Evolutionary conservation across 2,329 filamentous ascomycete species (phyloP).

Genomic region (Monosporascus cannonballus): DNA sequence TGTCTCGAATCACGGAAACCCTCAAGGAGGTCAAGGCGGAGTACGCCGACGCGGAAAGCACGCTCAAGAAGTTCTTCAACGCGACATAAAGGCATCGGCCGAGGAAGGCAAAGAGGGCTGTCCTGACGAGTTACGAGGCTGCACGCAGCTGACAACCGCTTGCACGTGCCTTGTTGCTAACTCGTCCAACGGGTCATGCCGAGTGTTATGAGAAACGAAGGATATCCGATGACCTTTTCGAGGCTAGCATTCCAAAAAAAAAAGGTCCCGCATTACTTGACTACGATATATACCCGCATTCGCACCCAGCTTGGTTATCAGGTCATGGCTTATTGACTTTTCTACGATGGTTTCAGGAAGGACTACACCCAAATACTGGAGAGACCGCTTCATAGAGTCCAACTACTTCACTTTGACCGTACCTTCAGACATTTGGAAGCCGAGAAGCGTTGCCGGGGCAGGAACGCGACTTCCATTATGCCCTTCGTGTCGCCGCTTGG

Average conservation of each 20-base stretch:
- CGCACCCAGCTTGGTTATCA: neutral
- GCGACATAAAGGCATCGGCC: slow-evolving; percentile 13
- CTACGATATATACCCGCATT: slow-evolving; percentile 13
- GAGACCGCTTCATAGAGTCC: neutral
- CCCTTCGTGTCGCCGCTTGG: neutral
- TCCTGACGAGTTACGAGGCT: slow-evolving; percentile 4
- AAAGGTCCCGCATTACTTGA: slow-evolving; percentile 14
- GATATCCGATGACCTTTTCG: slow-evolving; percentile 19
- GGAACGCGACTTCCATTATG: neutral
- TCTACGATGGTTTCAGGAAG: neutral
- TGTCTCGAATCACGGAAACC: slow-evolving; percentile 64
- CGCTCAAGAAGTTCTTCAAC: slow-evolving; percentile 64
- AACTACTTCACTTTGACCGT: neutral
- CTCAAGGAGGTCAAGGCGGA: slow-evolving; percentile 69
- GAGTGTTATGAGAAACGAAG: slow-evolving; percentile 29
- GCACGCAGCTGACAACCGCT: slow-evolving; percentile 6
- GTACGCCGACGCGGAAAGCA: slow-evolving; percentile 65
- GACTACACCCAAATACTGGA: neutral
- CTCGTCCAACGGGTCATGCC: slow-evolving; percentile 9
- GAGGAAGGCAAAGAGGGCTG: slow-evolving; percentile 5
- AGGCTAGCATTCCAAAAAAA: slow-evolving; percentile 9
- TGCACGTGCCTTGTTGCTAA: slow-evolving; percentile 5
- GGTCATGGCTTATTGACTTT: neutral
- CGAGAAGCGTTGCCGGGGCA: neutral
- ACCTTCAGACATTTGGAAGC: neutral